Conservation (phyloP, 495 filamentous ascomycete species). For the Chaetomium tenue region DNA sequence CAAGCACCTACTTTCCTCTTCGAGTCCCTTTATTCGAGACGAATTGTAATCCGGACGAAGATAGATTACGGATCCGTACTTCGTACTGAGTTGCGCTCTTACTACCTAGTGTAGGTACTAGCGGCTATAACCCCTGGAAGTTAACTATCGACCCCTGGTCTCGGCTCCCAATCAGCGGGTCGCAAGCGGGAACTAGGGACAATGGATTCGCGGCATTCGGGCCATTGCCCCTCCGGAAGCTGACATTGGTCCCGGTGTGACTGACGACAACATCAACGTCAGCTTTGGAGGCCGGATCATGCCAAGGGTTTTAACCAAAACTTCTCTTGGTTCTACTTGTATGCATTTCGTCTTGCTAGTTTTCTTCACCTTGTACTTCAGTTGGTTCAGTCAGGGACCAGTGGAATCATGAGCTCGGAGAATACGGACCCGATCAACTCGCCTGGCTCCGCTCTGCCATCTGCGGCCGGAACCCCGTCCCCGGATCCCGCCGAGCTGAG, state of each 20-base stretch:
- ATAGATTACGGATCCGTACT: too few relatives aligned
- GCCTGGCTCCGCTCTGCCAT: constrained; percentile 2
- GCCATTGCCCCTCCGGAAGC: neutral
- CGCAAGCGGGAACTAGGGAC: too few relatives aligned
- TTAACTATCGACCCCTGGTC: too few relatives aligned
- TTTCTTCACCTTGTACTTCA: neutral
- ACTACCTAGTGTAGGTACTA: too few relatives aligned
- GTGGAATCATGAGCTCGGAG: neutral
- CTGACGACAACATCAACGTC: constrained; percentile 17
- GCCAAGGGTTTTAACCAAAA: neutral
- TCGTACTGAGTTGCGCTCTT: too few relatives aligned
- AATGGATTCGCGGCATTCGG: neutral
- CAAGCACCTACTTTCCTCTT: too few relatives aligned
- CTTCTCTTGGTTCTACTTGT: neutral
- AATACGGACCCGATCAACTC: neutral
- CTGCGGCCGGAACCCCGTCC: neutral
- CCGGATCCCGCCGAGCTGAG: neutral
- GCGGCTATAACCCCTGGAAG: too few relatives aligned
- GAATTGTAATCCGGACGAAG: too few relatives aligned
- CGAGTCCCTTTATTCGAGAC: too few relatives aligned
- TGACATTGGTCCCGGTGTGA: neutral
- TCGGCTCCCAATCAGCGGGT: too few relatives aligned
- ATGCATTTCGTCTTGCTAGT: neutral
- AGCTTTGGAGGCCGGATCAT: neutral
- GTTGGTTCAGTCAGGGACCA: too few relatives aligned